phyloP scores from a whole-genome alignment of 352 stramenopile genomes.

The Phytophthora colocasiae region DNA sequence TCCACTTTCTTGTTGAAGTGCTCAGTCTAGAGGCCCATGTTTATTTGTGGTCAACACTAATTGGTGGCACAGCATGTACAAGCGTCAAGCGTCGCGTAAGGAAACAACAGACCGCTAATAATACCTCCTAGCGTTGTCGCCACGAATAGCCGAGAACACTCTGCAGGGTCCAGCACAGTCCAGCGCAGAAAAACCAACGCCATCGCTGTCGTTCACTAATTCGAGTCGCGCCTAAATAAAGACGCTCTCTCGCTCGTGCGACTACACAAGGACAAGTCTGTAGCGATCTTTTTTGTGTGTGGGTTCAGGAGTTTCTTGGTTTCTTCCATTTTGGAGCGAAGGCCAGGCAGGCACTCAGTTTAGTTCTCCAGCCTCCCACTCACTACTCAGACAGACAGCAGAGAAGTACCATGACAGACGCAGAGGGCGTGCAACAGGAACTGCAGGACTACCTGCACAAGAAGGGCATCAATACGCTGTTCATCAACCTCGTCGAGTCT shows the following conservation, averaged over 20 bases:
- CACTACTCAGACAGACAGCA: slow-evolving; percentile 21
- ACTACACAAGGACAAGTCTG: slow-evolving; percentile 2
- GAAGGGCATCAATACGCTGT: slow-evolving; percentile 93
- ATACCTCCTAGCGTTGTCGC: background rate
- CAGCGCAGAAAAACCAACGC: slow-evolving; percentile 4
- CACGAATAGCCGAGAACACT: background rate
- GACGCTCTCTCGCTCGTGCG: background rate
- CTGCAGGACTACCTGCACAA: slow-evolving; percentile 92
- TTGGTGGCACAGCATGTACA: background rate
- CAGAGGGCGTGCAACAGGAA: slow-evolving; percentile 89
- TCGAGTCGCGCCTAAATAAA: slow-evolving; percentile 4
- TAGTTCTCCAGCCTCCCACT: slow-evolving; percentile 18
- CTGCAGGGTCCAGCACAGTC: background rate
- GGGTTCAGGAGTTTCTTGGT: slow-evolving; percentile 37
- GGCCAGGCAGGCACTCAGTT: slow-evolving; percentile 32
- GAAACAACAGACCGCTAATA: background rate
- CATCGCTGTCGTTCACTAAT: slow-evolving; percentile 8
- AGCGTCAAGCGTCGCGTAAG: background rate
- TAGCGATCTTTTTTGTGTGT: slow-evolving; percentile 34
- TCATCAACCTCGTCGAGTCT: slow-evolving; percentile 93
- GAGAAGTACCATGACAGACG: slow-evolving; percentile 72
- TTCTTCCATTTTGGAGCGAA: slow-evolving; percentile 43
- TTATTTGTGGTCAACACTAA: background rate
- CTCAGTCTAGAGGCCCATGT: background rate
- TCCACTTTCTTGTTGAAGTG: background rate